Percentiles rank a stretch among this genome's conserved stretches.
Evolutionary conservation across 441 rosid genomes (phyloP).

Genomic region (Cnidoscolus chayamansa): DNA sequence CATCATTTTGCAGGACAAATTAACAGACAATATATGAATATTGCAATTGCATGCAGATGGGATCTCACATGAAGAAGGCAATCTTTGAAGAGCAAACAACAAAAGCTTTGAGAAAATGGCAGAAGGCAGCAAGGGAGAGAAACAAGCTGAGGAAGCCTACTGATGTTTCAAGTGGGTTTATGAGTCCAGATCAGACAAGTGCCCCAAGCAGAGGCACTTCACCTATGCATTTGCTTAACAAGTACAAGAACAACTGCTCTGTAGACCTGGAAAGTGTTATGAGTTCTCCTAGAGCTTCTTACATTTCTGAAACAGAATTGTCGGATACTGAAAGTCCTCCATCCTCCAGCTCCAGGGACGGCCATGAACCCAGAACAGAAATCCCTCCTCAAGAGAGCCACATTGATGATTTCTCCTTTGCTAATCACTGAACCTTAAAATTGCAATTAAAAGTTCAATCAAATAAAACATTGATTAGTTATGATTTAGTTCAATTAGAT

Average conservation of each 20-base stretch:
- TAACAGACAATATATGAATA: too few relatives aligned
- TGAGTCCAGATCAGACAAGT: conserved; percentile 30
- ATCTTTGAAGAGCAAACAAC: conserved; percentile 69
- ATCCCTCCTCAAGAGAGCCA: not conserved
- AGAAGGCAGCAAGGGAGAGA: conserved; percentile 44
- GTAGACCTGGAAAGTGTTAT: conserved; percentile 26
- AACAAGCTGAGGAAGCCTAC: conserved; percentile 23
- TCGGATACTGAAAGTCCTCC: conserved; percentile 32
- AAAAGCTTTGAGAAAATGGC: conserved; percentile 58
- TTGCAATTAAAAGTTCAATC: too few relatives aligned
- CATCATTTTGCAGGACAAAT: not conserved
- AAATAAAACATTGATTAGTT: too few relatives aligned
- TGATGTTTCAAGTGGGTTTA: conserved; percentile 14
- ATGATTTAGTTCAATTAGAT: too few relatives aligned
- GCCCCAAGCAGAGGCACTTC: conserved; percentile 48
- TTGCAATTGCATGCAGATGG: conserved; percentile 40
- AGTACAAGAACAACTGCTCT: conserved; percentile 21
- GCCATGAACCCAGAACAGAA: conserved; percentile 1
- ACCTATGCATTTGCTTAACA: conserved; percentile 45
- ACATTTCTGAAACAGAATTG: conserved; percentile 32
- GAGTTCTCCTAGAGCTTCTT: conserved; percentile 28
- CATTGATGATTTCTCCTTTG: conserved; percentile 26
- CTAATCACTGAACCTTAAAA: not conserved
- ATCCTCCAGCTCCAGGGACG: not conserved
- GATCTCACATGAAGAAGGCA: conserved; percentile 60